phyloP scores from a whole-genome alignment of 768 basidiomycete species.

The Pisolithus albus region DNA sequence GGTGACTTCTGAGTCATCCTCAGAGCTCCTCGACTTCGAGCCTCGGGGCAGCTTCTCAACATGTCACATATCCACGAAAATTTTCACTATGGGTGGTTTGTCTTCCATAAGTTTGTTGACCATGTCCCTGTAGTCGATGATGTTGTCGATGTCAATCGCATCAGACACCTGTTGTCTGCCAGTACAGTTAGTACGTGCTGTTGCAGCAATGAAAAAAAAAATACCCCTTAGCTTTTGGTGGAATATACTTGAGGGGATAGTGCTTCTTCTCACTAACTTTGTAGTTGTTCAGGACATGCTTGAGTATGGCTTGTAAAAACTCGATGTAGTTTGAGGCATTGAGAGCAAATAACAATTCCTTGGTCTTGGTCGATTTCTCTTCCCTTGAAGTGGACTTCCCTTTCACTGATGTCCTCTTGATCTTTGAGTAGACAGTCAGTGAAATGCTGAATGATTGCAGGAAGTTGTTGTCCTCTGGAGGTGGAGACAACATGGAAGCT shows the following conservation, averaged over 20 bases:
- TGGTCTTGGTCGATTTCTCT: neutral
- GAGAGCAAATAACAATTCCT: neutral
- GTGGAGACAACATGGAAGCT: neutral
- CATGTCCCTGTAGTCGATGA: conserved; percentile 11
- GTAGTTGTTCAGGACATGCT: neutral
- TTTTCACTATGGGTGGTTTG: neutral
- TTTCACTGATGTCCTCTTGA: neutral
- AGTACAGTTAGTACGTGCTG: neutral
- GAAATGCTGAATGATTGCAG: neutral
- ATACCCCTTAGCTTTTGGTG: neutral
- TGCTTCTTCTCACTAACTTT: conserved; percentile 16
- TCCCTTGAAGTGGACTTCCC: neutral
- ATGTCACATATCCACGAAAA: conserved; percentile 5
- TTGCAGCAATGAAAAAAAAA: neutral
- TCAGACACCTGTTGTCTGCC: neutral
- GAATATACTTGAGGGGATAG: conserved; percentile 9
- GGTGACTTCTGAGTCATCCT: no score
- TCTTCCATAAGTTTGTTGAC: conserved; percentile 5
- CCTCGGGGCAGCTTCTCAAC: conserved; percentile 1
- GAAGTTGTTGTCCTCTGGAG: neutral
- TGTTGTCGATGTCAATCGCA: neutral
- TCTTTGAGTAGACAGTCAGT: neutral
- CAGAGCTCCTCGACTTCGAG: no score
- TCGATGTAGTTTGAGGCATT: neutral
- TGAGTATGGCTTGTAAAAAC: neutral